These are phyloP conservation scores for Chlorophyllum brunneum DNA, from an alignment of 768 basidiomycete genomes.

Conservation along the genomic window DNA sequence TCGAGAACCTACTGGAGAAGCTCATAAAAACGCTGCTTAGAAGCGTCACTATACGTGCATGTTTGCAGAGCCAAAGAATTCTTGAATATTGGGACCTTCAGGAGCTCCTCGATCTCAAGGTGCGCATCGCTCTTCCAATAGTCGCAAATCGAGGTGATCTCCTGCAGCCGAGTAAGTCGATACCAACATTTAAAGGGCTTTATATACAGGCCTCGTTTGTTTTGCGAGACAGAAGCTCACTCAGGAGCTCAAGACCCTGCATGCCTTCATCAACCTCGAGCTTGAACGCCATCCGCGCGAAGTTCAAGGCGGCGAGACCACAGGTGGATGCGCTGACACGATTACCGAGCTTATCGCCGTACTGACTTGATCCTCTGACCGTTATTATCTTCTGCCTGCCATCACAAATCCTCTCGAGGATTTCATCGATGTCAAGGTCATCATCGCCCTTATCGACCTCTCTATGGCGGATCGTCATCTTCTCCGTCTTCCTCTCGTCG, in stretches of 20 bases:
- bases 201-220: slow-evolving; percentile 13
- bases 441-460: neutral
- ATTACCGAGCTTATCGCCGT: slow-evolving; percentile 29
- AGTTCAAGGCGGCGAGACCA: slow-evolving; percentile 66
- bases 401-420: slow-evolving; percentile 18
- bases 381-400: slow-evolving; percentile 39
- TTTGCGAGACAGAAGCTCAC: slow-evolving; percentile 9
- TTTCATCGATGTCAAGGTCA: neutral
- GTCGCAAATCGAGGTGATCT: slow-evolving; percentile 52
- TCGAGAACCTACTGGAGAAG: slow-evolving; percentile 30
- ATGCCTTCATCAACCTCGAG: slow-evolving; percentile 29
- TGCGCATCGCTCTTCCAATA: slow-evolving; percentile 36
- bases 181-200: neutral
- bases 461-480: neutral
- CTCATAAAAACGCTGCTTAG: slow-evolving; percentile 14
- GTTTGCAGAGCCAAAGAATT: slow-evolving; percentile 48
- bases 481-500: neutral
- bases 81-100: slow-evolving; percentile 22
- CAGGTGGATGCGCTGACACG: slow-evolving; percentile 46
- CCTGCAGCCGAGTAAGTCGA: slow-evolving; percentile 30
- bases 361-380: slow-evolving; percentile 53
- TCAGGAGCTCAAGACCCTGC: slow-evolving; percentile 5
- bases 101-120: slow-evolving; percentile 11
- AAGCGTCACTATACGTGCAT: slow-evolving; percentile 32
- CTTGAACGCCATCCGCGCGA: slow-evolving; percentile 41